Percentiles rank a stretch among this genome's conserved stretches.
phyloP scores from a whole-genome alignment of 495 filamentous ascomycete genomes.

The Neurospora terricola region DNA sequence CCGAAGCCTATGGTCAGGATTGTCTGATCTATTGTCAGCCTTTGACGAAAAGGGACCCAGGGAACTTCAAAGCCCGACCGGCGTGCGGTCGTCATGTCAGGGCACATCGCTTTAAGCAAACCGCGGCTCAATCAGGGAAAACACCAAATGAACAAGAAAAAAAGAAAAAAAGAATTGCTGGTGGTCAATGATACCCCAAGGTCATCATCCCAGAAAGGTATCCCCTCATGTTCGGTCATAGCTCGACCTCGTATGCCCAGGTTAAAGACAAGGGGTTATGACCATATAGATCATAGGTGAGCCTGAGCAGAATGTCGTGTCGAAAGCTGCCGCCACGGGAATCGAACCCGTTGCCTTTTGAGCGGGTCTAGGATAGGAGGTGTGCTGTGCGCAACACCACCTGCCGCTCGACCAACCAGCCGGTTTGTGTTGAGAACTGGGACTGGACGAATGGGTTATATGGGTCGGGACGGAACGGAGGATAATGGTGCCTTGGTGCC shows the following conservation, averaged over 20 bases:
- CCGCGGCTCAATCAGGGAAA: too few relatives aligned
- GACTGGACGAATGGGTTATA: neutral
- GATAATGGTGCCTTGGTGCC: neutral
- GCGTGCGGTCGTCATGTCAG: too few relatives aligned
- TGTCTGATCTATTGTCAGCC: neutral
- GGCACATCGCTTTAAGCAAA: too few relatives aligned
- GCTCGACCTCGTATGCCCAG: neutral
- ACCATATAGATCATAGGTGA: neutral
- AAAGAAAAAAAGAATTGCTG: neutral
- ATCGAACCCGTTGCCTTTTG: neutral
- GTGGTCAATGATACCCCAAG: neutral
- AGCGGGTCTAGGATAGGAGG: neutral
- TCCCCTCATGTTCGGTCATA: neutral
- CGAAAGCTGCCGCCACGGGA: neutral
- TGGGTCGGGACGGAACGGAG: neutral
- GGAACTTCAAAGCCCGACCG: too few relatives aligned
- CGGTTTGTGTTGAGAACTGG: neutral
- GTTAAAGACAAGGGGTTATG: neutral
- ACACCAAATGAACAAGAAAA: neutral
- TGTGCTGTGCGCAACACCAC: neutral
- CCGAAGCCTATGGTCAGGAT: constrained; percentile 67
- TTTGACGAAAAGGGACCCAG: neutral
- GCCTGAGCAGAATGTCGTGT: neutral
- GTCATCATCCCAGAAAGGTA: neutral
- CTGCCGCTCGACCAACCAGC: neutral